Evolutionary conservation across 257 asterid genomes (phyloP), one percentile per base, ranked within the genome.

Genomic region (Cordia subcordata): DNA sequence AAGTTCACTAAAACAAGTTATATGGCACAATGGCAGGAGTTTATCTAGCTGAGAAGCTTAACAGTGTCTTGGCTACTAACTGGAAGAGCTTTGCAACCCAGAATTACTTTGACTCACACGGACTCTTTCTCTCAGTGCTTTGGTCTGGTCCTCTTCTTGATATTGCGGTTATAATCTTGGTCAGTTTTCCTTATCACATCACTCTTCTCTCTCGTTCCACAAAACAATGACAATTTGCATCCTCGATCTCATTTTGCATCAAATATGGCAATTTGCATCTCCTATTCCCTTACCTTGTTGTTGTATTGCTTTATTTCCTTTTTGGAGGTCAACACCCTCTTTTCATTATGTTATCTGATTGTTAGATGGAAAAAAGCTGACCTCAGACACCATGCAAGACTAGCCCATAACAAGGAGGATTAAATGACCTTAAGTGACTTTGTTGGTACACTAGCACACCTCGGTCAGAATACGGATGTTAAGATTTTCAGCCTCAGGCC

Each of bases 121-220:
- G 99, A 42, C 57, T 93, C 63, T 93, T 93, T 69, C 86, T 93
- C 52, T 86, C 99, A 6, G 85, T 85, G 18, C 88, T 93, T 19
- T 93, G 99, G 99, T 89, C 99, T 0, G 99, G 97, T 21, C 99
- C 97, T 42, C 77, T 93, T 54, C 71, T 89, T 84, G 83, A 85
- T 65, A 72, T 86, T 21, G 74, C 97, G 0, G 81, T 86, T 50
- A 37, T 93, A 58, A 80, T 93, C 78, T 79, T 93, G 96, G 99
- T 89, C 21, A 61, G 84, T 68, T 4, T 54, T 58, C 70, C n/a
- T 17, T 42, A 17, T 12, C 63, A 35, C 46, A 55, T 60, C 51
- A 37, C 50, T 4, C 60, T 46, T 13, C 9, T n/a, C n/a, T n/a
- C n/a, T n/a, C 23, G 39, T 8, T 14, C 3, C 23, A 0, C 21